These are phyloP conservation scores for Lactifluus hygrophoroides DNA, from an alignment of 768 basidiomycete species.

Conservation along the genomic window DNA sequence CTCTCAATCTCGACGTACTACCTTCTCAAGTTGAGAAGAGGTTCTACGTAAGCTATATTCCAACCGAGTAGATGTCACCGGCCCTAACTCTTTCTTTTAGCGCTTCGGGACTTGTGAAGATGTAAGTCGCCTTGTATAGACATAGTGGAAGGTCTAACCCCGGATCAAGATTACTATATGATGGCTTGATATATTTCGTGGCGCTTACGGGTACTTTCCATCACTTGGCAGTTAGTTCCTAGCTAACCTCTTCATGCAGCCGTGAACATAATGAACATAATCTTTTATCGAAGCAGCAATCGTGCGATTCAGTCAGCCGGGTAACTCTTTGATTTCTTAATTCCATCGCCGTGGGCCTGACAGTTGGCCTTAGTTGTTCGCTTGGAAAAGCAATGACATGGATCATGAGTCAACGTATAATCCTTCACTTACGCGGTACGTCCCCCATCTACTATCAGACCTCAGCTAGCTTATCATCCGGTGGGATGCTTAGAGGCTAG, in stretches of 20 bases:
- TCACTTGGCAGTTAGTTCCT: background rate
- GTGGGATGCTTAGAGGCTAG: constrained; percentile 19
- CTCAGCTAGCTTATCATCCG: background rate
- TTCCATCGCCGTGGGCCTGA: background rate
- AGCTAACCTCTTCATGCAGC: constrained; percentile 8
- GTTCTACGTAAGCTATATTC: constrained; percentile 24
- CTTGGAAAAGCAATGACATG: constrained; percentile 30
- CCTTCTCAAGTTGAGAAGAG: constrained; percentile 40
- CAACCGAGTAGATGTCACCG: background rate
- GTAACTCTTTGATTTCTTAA: background rate
- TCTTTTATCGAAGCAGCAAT: constrained; percentile 23
- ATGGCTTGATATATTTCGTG: constrained; percentile 57
- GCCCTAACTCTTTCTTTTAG: constrained; percentile 5
- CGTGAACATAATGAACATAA: constrained; percentile 24
- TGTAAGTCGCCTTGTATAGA: constrained; percentile 19
- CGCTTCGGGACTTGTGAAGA: constrained; percentile 22
- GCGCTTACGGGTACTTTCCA: constrained; percentile 36
- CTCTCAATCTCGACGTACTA: constrained; percentile 43
- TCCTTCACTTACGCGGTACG: constrained; percentile 30
- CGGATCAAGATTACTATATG: constrained; percentile 49
- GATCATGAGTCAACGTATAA: constrained; percentile 32
- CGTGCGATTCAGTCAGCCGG: constrained; percentile 21
- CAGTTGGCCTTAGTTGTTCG: constrained; percentile 21
- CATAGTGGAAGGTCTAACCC: background rate
- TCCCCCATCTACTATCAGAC: background rate